These are phyloP conservation scores for Nakazawaea laoshanensis DNA, from an alignment of 805 yeast genomes.

Conservation along the genomic window DNA sequence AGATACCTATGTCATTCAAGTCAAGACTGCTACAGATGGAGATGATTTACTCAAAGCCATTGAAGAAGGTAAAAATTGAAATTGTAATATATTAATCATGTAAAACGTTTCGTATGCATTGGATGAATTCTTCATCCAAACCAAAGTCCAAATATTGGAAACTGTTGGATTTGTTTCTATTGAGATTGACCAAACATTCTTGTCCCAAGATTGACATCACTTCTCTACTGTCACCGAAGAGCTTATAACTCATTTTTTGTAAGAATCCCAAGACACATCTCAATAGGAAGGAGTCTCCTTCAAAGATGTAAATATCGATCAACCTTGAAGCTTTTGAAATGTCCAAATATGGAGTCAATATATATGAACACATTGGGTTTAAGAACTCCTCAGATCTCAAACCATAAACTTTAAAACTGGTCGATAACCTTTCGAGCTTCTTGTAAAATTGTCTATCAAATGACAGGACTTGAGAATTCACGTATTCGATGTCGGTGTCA, in stretches of 20 bases:
- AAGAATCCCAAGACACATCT: constrained; percentile 47
- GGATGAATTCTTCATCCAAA: constrained; percentile 38
- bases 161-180: constrained; percentile 12
- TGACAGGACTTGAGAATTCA: constrained; percentile 32
- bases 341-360: constrained; percentile 37
- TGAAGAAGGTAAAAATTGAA: constrained; percentile 7
- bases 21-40: constrained; percentile 71
- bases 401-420: constrained; percentile 38
- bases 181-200: constrained; percentile 20
- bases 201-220: constrained; percentile 31
- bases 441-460: constrained; percentile 38
- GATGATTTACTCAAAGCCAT: constrained; percentile 33
- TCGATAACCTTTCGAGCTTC: constrained; percentile 34
- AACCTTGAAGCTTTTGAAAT: constrained; percentile 40
- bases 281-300: constrained; percentile 48
- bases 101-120: constrained; percentile 29
- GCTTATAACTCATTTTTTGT: constrained; percentile 35
- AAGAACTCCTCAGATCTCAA: constrained; percentile 35
- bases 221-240: constrained; percentile 43
- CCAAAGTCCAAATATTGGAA: constrained; percentile 39
- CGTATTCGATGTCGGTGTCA: constrained; percentile 13
- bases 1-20: constrained; percentile 63
- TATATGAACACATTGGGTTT: constrained; percentile 30
- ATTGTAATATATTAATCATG: constrained; percentile 14
- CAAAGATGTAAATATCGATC: constrained; percentile 53